These are phyloP conservation scores for Pythium rhizo-oryzae DNA, from an alignment of 352 stramenopile species.

Conservation along the genomic window DNA sequence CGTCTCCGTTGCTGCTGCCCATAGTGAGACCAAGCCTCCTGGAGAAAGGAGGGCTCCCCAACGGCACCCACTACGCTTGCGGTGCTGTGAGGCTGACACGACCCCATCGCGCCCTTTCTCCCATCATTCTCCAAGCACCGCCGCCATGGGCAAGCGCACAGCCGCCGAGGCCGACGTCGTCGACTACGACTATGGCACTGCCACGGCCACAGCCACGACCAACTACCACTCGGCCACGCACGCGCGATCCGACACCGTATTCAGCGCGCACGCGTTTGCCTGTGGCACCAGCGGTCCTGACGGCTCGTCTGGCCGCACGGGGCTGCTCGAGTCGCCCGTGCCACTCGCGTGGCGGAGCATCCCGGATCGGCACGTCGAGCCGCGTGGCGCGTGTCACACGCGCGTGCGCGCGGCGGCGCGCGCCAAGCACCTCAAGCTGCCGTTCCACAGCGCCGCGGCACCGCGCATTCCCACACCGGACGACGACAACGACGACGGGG, in stretches of 20 bases:
- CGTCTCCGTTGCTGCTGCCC: neutral
- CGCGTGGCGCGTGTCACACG: constrained; percentile 5
- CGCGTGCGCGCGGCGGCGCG: constrained; percentile 11
- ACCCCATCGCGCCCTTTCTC: too few species aligned
- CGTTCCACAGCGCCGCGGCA: neutral
- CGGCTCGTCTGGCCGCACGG: too few species aligned
- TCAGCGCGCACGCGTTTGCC: too few species aligned
- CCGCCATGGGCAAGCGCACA: constrained; percentile 15
- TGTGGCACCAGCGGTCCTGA: too few species aligned
- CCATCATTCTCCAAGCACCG: neutral
- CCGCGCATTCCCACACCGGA: neutral
- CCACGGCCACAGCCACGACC: neutral
- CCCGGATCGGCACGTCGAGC: constrained; percentile 7
- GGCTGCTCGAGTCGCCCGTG: constrained; percentile 12
- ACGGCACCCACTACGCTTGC: neutral
- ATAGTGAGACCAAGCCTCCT: neutral
- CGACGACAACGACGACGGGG: constrained; percentile 1
- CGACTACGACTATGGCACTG: too few species aligned
- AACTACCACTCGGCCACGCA: neutral
- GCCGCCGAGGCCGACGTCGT: constrained; percentile 15
- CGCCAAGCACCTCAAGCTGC: constrained; percentile 10
- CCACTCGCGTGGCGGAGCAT: constrained; percentile 9
- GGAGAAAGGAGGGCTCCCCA: neutral
- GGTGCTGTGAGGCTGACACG: too few species aligned
- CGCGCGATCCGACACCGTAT: neutral